Percentiles rank a stretch among this genome's conserved stretches.
These are phyloP conservation scores for Marvania coccoides DNA, from an alignment of 139 green algal genomes.

Conservation along the genomic window DNA sequence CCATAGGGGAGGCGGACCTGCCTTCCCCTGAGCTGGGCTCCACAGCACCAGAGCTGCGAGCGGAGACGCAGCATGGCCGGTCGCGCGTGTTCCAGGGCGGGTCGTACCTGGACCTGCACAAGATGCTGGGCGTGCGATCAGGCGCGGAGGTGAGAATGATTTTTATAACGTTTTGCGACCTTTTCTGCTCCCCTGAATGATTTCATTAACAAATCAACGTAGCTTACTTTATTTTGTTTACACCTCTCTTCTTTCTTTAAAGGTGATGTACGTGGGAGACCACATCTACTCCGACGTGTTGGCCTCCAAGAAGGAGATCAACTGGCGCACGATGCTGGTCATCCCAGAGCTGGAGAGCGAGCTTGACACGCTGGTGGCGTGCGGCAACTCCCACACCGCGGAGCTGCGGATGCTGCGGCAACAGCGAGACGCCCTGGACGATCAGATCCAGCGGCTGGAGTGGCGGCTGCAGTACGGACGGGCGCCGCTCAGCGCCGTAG, in stretches of 20 bases:
- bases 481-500: not conserved
- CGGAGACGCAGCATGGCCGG: not conserved
- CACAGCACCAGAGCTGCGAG: not conserved
- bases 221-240: too few species aligned
- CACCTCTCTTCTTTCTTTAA: too few species aligned
- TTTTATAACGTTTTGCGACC: too few species aligned
- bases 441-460: conserved; percentile 71
- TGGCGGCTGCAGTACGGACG: conserved; percentile 36
- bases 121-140: conserved; percentile 69
- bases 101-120: conserved; percentile 77
- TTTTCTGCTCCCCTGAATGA: too few species aligned
- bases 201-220: too few species aligned
- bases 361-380: conserved; percentile 41
- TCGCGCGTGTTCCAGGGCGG: conserved; percentile 69
- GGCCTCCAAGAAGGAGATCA: conserved; percentile 67
- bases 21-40: conserved; percentile 22
- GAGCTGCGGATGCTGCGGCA: conserved; percentile 61
- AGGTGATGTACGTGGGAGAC: conserved; percentile 65
- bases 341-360: conserved; percentile 89
- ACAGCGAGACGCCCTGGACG: conserved; percentile 69
- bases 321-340: conserved; percentile 97
- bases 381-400: conserved; percentile 14
- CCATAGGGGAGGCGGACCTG: conserved; percentile 68
- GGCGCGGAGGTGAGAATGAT: conserved; percentile 54
- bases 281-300: conserved; percentile 89